Evolutionary conservation across 2,329 filamentous ascomycete genomes (phyloP).

Genomic region (Microdochium trichocladiopsis): DNA sequence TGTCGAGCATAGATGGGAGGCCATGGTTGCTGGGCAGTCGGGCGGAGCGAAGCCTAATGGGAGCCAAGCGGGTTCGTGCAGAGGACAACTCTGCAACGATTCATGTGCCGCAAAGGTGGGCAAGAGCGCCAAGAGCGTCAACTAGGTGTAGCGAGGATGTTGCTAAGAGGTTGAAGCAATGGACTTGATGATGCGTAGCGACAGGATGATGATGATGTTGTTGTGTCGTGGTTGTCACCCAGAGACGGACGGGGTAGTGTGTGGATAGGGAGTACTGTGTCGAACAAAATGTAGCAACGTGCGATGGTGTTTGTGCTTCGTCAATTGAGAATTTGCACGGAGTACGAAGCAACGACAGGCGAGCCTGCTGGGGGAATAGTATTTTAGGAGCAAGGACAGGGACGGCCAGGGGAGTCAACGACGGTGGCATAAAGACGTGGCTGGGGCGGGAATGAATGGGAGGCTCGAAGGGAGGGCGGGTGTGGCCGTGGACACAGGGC

Average conservation of each 20-base stretch:
- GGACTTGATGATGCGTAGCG: constrained; percentile 2
- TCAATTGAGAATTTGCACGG: not conserved
- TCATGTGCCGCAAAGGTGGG: not conserved
- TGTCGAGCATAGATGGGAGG: constrained; percentile 37
- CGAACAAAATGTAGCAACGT: not conserved
- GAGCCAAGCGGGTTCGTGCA: not conserved
- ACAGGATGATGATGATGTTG: not conserved
- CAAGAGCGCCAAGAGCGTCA: not conserved
- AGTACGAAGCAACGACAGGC: not conserved
- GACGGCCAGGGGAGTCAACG: not conserved
- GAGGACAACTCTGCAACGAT: not conserved
- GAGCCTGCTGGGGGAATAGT: constrained; percentile 1
- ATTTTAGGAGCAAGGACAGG: not conserved
- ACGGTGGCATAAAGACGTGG: not conserved
- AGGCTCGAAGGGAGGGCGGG: not conserved
- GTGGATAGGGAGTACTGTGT: not conserved
- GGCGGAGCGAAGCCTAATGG: not conserved
- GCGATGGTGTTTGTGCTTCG: not conserved
- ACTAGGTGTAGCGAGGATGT: not conserved
- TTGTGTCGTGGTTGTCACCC: not conserved
- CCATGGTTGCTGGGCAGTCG: constrained; percentile 22
- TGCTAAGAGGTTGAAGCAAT: not conserved
- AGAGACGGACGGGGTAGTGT: not conserved
- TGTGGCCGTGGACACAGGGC: no score
- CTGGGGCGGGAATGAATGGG: not conserved